These are phyloP conservation scores for Gossypium aridum DNA, from an alignment of 441 rosid genomes.

Conservation along the genomic window DNA sequence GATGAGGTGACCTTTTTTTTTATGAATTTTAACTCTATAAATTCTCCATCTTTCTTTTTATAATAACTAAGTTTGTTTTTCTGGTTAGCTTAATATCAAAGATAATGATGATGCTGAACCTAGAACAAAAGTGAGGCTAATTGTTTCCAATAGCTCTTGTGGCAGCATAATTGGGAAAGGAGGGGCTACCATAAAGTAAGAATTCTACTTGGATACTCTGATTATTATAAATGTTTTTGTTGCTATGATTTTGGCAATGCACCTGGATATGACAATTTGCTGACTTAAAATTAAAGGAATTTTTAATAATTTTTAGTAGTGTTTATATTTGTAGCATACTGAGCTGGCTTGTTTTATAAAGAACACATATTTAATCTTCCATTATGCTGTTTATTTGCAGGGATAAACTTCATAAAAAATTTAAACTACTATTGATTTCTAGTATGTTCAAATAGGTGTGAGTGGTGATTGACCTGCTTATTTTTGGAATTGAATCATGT, in stretches of 20 bases:
- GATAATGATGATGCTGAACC: slow-evolving; percentile 73
- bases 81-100: slow-evolving; percentile 62
- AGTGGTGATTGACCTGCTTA: not conserved
- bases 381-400: not conserved
- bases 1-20: slow-evolving; percentile 59
- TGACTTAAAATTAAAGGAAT: too few species aligned
- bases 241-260: slow-evolving; percentile 2
- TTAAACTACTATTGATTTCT: not conserved
- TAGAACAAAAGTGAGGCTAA: slow-evolving; percentile 73
- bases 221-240: slow-evolving; percentile 12
- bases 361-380: not conserved
- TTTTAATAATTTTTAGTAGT: not conserved
- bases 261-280: too few species aligned
- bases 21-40: not conserved
- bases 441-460: not conserved
- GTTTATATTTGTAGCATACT: not conserved
- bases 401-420: not conserved
- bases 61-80: slow-evolving; percentile 10
- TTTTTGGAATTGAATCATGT: not conserved
- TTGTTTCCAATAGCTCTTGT: slow-evolving; percentile 94
- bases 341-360: not conserved
- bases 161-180: slow-evolving; percentile 99
- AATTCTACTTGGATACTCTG: slow-evolving; percentile 18
- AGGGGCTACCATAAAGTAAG: slow-evolving; percentile 94
- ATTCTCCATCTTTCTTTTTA: not conserved